Conservation (phyloP, 1,284 basidiomycete species). For the Melanopsichium pennsylvanicum region DNA sequence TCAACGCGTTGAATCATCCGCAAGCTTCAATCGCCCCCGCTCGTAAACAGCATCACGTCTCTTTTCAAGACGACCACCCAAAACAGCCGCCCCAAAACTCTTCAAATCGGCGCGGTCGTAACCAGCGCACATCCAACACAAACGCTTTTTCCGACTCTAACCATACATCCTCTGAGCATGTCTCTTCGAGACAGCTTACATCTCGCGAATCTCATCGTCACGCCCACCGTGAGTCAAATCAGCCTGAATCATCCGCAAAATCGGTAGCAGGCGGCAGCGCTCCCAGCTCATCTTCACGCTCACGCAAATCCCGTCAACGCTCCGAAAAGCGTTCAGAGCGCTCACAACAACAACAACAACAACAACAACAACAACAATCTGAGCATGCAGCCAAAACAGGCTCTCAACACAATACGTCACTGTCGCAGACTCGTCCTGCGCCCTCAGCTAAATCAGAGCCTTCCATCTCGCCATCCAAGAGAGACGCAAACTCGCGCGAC, state of each 20-base stretch:
- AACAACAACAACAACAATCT: too few relatives aligned
- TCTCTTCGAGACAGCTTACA: conserved; percentile 11
- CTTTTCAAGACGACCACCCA: conserved; percentile 29
- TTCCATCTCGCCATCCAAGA: conserved; percentile 20
- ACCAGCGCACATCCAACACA: conserved; percentile 13
- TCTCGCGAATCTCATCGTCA: conserved; percentile 35
- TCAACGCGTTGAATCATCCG: conserved; percentile 7
- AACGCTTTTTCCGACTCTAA: conserved; percentile 12
- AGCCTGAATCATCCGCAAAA: conserved; percentile 29
- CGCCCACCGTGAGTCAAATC: conserved; percentile 27
- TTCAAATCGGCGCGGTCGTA: conserved; percentile 19
- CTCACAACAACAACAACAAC: conserved; percentile 4
- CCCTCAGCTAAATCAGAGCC: conserved; percentile 14
- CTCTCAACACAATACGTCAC: neutral
- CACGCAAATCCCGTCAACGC: conserved; percentile 14
- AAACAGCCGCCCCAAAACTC: conserved; percentile 3
- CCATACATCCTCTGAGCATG: conserved; percentile 24
- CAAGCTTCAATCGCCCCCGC: conserved; percentile 2
- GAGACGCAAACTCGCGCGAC: conserved; percentile 17
- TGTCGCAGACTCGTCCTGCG: conserved; percentile 4
- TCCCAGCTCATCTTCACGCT: conserved; percentile 19
- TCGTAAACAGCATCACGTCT: conserved; percentile 42
- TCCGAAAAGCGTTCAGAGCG: conserved; percentile 23
- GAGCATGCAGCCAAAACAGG: conserved; percentile 10
- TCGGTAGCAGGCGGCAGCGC: conserved; percentile 17